Base-by-base conservation (phyloP, 169 alveolate genomes). In the Eimeria brunetti region DNA sequence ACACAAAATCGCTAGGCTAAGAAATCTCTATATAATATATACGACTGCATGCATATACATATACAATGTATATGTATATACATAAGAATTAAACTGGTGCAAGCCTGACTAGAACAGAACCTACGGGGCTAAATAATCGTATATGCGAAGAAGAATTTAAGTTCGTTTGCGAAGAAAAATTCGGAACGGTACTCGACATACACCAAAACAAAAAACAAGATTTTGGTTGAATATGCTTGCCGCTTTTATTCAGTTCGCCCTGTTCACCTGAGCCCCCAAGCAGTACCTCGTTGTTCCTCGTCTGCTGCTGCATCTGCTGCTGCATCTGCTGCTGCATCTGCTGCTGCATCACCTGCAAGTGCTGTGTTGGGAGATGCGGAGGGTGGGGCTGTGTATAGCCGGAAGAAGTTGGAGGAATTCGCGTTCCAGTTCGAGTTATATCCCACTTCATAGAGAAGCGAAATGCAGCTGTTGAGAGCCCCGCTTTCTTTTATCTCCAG, bases 401-500 rank as follows among this genome's bases (percentile, higher is more conserved):
- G 76, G 44, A 64, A 64, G 44, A 64, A 64, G 76, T 27, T 64
- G 76, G 76, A 64, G 27, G 76, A 64, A 64, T 30, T 64, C 20
- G 76, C 76, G 8, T 64, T 76, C 97, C 97, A 97, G 85, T 96
- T 97, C 33, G 97, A 95, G 75, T 81, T 56, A 84, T 97, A 97
- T 4, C 98, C 98, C 49, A 94, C 89, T 44, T 95, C 97, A 81
- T 97, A 97, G 44, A 97, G 92, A 36, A 75, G 91, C 90, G 60
- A 46, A 18, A 97, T 89, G 71, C 95, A 86, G 67, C 51, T 88
- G 58, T 80, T 62, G 86, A 97, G 94, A 27, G 53, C 41, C 75
- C 97, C 97, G 53, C 49, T 83, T n/a, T 27, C 71, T 49, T 88
- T 73, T 60, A 89, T 76, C 81, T 94, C 89, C 81, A 90, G 85